phyloP scores from a whole-genome alignment of 2,329 filamentous ascomycete genomes.

The Pseudopyricularia javanii region DNA sequence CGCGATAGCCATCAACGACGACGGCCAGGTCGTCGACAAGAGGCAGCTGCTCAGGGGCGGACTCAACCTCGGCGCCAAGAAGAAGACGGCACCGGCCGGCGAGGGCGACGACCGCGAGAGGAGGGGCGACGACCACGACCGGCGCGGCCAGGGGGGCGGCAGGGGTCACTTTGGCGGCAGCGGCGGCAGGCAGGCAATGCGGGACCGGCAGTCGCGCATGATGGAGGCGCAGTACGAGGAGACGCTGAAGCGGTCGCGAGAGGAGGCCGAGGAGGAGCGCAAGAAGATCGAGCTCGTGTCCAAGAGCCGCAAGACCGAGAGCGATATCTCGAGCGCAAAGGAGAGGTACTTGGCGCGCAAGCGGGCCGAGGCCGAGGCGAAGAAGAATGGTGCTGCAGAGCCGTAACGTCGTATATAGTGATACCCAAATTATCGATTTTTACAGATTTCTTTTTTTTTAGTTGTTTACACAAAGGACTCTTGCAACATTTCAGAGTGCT shows the following conservation, averaged over 20 bases:
- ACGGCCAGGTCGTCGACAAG: conserved; percentile 75
- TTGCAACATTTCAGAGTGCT: neutral
- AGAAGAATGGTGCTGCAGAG: conserved; percentile 31
- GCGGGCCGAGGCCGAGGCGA: conserved; percentile 58
- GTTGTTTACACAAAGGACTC: neutral
- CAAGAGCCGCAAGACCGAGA: conserved; percentile 68
- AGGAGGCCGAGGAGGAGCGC: conserved; percentile 54
- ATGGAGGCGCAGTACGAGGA: conserved; percentile 66
- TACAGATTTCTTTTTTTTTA: too few relatives aligned
- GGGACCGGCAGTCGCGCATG: conserved; percentile 69
- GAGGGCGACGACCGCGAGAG: conserved; percentile 13
- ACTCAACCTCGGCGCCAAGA: conserved; percentile 58
- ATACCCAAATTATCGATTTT: neutral
- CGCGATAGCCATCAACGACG: conserved; percentile 62
- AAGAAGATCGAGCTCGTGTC: conserved; percentile 49
- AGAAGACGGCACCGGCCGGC: conserved; percentile 25
- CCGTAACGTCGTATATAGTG: neutral
- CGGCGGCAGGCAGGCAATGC: conserved; percentile 49
- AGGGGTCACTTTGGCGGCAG: conserved; percentile 28
- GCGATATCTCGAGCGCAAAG: conserved; percentile 64
- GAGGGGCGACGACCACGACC: conserved; percentile 15
- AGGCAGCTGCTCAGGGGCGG: conserved; percentile 66
- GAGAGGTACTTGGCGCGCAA: conserved; percentile 73
- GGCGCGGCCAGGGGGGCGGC: conserved; percentile 4
- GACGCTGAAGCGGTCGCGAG: conserved; percentile 57